Evolutionary conservation across 1,139 yeast genomes (phyloP), one percentile per base, ranked within the genome.

Genomic region (Citeromyces hawaiiensis): DNA sequence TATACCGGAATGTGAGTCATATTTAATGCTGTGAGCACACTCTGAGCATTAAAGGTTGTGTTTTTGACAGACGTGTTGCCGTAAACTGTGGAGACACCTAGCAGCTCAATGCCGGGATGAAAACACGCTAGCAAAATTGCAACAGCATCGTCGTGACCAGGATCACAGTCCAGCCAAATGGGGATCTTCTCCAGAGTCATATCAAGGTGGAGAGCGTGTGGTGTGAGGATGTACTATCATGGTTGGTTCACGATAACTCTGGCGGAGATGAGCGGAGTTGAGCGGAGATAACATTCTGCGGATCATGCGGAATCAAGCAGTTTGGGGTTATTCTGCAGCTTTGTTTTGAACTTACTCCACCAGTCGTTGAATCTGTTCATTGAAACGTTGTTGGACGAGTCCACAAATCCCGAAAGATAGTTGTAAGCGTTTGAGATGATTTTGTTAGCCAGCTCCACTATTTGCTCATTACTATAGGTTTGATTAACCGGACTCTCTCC

Each of bases 361-460:
- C 99, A 91, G 32, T 75, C 80, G 55, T 91, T 94, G 53, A 91
- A 88, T 37, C 80, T 85, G 53, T 79, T 83, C 57, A 91, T 83
- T 2, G 93, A 85, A 4, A 88, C 96, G 50, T 74, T 83, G 1
- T 94, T 94, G 23, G 71, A 64, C 6, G 62, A 57, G 51, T 85
- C 94, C 11, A 87, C 70, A 54, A 88, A 91, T 18, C 97, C 83
- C 1, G 94, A 77, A 44, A 91, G 61, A 53, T 75, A 91, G 54
- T 91, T 88, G 59, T 88, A 91, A 1, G 96, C 96, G 58, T 91
- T 86, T 25, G 80, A 79, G 21, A 91, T 94, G 43, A 91, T 86
- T 53, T 83, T 83, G 47, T 83, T 85, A 1, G 97, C 96, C 44
- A 88, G 58, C 19, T 41, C 42, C 32, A 41, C 46, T 14, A 53